Evolutionary conservation across 164 flowering plant species (phyloP).

Genomic region (Magnolia officinalis): DNA sequence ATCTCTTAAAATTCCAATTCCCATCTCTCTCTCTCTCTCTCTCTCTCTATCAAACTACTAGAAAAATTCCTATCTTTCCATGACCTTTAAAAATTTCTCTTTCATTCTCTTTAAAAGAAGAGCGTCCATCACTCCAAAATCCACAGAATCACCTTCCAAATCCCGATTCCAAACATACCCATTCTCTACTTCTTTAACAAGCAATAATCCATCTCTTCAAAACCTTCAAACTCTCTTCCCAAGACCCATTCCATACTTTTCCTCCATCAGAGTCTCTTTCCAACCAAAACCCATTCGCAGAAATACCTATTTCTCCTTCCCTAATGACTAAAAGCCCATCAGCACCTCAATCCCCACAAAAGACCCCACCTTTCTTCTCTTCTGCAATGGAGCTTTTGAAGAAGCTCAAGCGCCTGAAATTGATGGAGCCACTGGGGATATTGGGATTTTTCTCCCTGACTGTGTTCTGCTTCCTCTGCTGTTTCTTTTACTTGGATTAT

Average conservation of each 20-base stretch:
- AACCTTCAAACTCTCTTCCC: neutral
- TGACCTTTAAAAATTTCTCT: neutral
- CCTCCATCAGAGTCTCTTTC: neutral
- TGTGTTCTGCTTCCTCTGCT: slow-evolving; percentile 32
- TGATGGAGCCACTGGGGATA: slow-evolving; percentile 51
- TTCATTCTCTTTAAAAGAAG: neutral
- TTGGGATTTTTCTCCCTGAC: slow-evolving; percentile 48
- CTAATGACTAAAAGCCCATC: slow-evolving; percentile 29
- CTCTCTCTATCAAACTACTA: too few species aligned
- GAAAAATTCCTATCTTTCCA: neutral
- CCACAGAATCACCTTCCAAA: neutral
- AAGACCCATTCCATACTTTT: neutral
- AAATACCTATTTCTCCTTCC: slow-evolving; percentile 3
- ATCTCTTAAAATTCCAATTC: too few species aligned
- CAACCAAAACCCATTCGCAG: slow-evolving; percentile 4
- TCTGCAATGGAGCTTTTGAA: slow-evolving; percentile 28
- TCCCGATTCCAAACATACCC: neutral
- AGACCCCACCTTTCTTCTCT: slow-evolving; percentile 13
- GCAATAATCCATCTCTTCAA: neutral
- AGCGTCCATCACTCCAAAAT: neutral
- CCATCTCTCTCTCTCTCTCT: too few species aligned
- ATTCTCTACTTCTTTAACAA: neutral
- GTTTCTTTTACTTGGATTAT: slow-evolving; percentile 72
- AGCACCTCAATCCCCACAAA: slow-evolving; percentile 17
- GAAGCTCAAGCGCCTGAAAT: slow-evolving; percentile 49